These are phyloP conservation scores for Isabelozyma gotoi DNA, from an alignment of 805 yeast genomes.

Conservation along the genomic window DNA sequence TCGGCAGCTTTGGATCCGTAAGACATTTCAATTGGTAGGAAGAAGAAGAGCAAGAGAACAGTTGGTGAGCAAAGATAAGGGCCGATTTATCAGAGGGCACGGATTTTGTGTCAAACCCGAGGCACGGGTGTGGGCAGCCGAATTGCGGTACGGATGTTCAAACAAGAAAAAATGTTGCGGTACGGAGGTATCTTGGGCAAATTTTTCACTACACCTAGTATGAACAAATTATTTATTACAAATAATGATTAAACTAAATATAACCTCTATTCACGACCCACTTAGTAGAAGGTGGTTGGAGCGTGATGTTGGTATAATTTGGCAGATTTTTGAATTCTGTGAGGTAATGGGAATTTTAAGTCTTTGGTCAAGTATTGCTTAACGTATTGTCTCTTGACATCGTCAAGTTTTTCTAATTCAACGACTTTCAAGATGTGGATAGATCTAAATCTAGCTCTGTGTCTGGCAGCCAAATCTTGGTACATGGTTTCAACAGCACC, in stretches of 20 bases:
- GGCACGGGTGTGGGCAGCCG: too few relatives aligned
- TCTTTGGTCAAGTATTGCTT: slow-evolving; percentile 94
- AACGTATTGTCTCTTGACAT: slow-evolving; percentile 98
- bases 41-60: not conserved
- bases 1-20: slow-evolving; percentile 74
- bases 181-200: too few relatives aligned
- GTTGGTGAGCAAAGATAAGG: not conserved
- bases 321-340: slow-evolving; percentile 93
- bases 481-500: slow-evolving; percentile 98
- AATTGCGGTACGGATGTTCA: too few relatives aligned
- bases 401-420: slow-evolving; percentile 96
- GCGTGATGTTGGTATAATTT: slow-evolving; percentile 86
- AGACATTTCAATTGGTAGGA: slow-evolving; percentile 43
- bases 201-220: too few relatives aligned
- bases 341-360: slow-evolving; percentile 99
- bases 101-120: not conserved
- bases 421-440: slow-evolving; percentile 99
- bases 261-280: slow-evolving; percentile 3
- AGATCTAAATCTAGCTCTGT: slow-evolving; percentile 99
- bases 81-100: not conserved
- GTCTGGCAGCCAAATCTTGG: slow-evolving; percentile 99
- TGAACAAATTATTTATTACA: slow-evolving; percentile 4
- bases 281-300: slow-evolving; percentile 97
- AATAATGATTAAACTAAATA: slow-evolving; percentile 6
- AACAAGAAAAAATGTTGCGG: too few relatives aligned